Conservation (phyloP, 75 land plant species). For the Selaginella moellendorffii region DNA sequence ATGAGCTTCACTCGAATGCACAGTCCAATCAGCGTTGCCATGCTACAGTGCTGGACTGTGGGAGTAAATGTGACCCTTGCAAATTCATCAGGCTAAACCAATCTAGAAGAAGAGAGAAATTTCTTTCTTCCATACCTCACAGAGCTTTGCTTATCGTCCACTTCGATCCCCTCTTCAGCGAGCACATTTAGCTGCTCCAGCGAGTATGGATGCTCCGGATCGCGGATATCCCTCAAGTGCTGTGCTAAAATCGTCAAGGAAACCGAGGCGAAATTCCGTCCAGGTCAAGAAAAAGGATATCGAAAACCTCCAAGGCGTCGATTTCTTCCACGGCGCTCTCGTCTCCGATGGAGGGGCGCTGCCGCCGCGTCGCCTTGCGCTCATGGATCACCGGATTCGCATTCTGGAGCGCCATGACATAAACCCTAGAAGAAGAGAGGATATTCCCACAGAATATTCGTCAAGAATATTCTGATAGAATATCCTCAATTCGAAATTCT, state of each 20-base stretch:
- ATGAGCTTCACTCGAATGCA: slow-evolving; percentile 67
- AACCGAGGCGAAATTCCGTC: background rate
- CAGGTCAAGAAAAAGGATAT: slow-evolving; percentile 16
- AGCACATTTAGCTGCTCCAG: slow-evolving; percentile 87
- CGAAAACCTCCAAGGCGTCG: slow-evolving; percentile 68
- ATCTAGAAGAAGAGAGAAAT: background rate
- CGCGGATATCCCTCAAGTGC: slow-evolving; percentile 75
- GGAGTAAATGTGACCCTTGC: slow-evolving; percentile 83
- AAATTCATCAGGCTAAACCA: slow-evolving; percentile 1
- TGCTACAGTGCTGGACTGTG: slow-evolving; percentile 83
- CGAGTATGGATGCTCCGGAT: slow-evolving; percentile 96
- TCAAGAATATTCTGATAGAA: no score
- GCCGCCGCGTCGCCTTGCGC: slow-evolving; percentile 37
- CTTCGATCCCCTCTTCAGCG: slow-evolving; percentile 68
- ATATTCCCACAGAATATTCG: no score
- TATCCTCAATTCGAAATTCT: no score
- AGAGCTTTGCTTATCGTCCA: slow-evolving; percentile 63
- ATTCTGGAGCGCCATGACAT: no score
- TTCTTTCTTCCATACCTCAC: slow-evolving; percentile 61
- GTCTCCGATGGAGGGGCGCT: slow-evolving; percentile 12
- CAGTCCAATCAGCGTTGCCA: slow-evolving; percentile 87
- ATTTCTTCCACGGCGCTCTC: slow-evolving; percentile 55
- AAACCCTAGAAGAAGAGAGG: no score
- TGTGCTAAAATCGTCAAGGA: slow-evolving; percentile 30
- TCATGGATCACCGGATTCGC: slow-evolving; percentile 86